Conservation (phyloP, 495 filamentous ascomycete species). For the Friedmanniomyces simplex region DNA sequence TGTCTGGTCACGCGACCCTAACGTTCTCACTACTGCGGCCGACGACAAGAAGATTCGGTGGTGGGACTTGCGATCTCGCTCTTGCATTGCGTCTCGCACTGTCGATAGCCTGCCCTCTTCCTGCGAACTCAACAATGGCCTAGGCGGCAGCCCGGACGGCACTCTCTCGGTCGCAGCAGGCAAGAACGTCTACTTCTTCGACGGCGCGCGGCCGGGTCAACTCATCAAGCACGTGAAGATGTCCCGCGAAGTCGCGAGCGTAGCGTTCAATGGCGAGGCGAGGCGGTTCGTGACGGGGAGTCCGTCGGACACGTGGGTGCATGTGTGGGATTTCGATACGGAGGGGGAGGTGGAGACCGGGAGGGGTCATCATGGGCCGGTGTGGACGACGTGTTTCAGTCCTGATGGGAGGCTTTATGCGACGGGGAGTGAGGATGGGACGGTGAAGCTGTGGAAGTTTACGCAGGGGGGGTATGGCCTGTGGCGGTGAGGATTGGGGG, state of each 20-base stretch:
- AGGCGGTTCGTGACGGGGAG: conserved; percentile 80
- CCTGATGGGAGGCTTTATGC: conserved; percentile 93
- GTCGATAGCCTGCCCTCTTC: conserved; percentile 79
- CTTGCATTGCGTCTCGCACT: conserved; percentile 56
- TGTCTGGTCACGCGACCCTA: conserved; percentile 79
- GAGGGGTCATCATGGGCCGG: conserved; percentile 94
- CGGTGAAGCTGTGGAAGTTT: conserved; percentile 86
- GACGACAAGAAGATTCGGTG: conserved; percentile 87
- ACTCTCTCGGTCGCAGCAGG: conserved; percentile 63
- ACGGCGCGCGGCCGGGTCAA: conserved; percentile 53
- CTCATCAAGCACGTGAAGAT: conserved; percentile 69
- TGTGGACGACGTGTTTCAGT: conserved; percentile 90
- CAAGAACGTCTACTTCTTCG: conserved; percentile 87
- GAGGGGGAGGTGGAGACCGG: conserved; percentile 74
- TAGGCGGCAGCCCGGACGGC: conserved; percentile 43
- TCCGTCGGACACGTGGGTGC: conserved; percentile 83
- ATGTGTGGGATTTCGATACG: conserved; percentile 77
- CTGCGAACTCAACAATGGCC: conserved; percentile 70
- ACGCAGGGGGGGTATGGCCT: conserved; percentile 57
- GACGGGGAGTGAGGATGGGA: conserved; percentile 93
- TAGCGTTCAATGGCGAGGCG: conserved; percentile 71
- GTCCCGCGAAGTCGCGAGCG: conserved; percentile 75
- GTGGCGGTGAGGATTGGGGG: conserved; percentile 41
- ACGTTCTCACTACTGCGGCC: conserved; percentile 75
- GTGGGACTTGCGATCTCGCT: conserved; percentile 76